Evolutionary conservation across 371 early-diverging fungal species (phyloP).

Genomic region (Blastocladiella emersonii): DNA sequence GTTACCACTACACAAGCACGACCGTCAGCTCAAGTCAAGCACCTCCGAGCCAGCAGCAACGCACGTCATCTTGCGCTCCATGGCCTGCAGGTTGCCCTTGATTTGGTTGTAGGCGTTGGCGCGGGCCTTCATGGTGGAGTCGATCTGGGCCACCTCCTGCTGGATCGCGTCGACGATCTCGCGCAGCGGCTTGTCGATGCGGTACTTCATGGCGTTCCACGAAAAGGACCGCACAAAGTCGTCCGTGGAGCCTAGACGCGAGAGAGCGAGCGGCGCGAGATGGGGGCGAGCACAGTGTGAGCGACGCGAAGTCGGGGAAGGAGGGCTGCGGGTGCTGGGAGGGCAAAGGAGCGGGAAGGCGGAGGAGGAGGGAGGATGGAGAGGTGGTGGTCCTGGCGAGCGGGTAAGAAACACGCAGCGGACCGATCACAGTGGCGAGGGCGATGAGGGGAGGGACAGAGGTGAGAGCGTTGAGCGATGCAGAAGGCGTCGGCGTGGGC

Average conservation of each 20-base stretch:
- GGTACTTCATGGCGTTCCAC: constrained; percentile 94
- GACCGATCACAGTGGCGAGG: no score
- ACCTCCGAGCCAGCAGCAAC: no score
- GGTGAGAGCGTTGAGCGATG: no score
- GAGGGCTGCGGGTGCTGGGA: no score
- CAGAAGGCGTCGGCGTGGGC: no score
- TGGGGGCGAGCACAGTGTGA: no score
- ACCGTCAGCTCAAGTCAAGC: neutral
- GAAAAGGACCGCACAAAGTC: constrained; percentile 66
- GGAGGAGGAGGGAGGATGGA: no score
- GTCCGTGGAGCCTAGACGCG: constrained; percentile 53
- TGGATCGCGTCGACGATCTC: constrained; percentile 64
- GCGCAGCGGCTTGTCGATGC: constrained; percentile 75
- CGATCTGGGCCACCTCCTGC: constrained; percentile 72
- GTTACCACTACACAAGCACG: constrained; percentile 71
- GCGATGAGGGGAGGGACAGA: no score
- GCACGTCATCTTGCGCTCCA: constrained; percentile 71
- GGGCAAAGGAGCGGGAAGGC: no score
- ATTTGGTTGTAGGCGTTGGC: constrained; percentile 65
- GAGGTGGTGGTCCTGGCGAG: no score
- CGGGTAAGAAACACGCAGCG: no score
- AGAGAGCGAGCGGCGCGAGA: neutral
- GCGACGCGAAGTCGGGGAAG: no score
- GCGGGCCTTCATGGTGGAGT: constrained; percentile 72
- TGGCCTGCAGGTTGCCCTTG: constrained; percentile 55